Conservation (phyloP, 257 asterid genomes). For the Gynochthodes officinalis region DNA sequence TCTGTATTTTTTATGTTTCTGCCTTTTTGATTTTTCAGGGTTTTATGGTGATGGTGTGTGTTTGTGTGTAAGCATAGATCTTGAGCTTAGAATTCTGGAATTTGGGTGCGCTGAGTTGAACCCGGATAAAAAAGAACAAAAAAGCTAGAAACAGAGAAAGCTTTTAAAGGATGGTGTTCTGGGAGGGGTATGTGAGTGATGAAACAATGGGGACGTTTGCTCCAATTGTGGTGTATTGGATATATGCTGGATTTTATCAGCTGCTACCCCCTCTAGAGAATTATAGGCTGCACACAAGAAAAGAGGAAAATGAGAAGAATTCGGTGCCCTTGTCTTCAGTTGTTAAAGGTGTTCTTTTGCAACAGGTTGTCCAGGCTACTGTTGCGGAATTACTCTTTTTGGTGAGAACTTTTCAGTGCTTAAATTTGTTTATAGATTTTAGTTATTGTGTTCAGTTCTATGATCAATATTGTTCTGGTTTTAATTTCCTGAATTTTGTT, state of each 20-base stretch:
- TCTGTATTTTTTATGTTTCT: constrained; percentile 10
- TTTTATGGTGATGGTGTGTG: constrained; percentile 18
- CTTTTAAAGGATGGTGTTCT: constrained; percentile 58
- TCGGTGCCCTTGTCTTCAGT: constrained; percentile 65
- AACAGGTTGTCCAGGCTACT: constrained; percentile 68
- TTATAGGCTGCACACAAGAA: constrained; percentile 69
- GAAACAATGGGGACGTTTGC: constrained; percentile 94
- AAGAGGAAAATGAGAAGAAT: constrained; percentile 68
- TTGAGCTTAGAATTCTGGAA: constrained; percentile 24
- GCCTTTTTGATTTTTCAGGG: constrained; percentile 23
- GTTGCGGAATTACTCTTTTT: constrained; percentile 71
- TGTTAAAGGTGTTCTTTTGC: constrained; percentile 70
- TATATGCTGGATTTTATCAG: constrained; percentile 84
- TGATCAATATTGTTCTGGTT: not conserved
- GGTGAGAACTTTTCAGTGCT: constrained; percentile 40
- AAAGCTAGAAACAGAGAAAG: not conserved
- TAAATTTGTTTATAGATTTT: not conserved
- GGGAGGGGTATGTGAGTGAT: constrained; percentile 84
- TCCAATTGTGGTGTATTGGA: constrained; percentile 78
- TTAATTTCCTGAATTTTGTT: not conserved
- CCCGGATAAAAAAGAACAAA: constrained; percentile 12
- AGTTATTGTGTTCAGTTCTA: not conserved
- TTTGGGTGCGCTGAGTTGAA: constrained; percentile 10
- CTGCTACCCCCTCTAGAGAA: constrained; percentile 68
- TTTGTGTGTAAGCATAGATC: constrained; percentile 25